These are phyloP conservation scores for Penicillium verhagenii DNA, from an alignment of 495 filamentous ascomycete genomes.

Conservation along the genomic window DNA sequence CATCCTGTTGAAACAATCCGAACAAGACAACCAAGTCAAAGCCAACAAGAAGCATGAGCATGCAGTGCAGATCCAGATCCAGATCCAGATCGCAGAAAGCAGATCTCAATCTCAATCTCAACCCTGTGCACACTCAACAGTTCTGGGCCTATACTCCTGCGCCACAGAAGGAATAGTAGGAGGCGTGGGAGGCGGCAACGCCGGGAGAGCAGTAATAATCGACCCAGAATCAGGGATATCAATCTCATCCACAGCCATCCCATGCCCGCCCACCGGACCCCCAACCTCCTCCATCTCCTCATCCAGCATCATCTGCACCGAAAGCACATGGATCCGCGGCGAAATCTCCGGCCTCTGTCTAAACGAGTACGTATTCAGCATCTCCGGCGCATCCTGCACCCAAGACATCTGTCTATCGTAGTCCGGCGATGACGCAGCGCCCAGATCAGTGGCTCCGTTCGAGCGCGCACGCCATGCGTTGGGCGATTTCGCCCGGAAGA, in stretches of 20 bases:
- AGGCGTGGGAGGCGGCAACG: constrained; percentile 23
- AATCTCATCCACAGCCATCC: neutral
- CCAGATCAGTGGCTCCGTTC: constrained; percentile 8
- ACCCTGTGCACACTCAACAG: constrained; percentile 15
- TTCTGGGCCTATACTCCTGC: constrained; percentile 10
- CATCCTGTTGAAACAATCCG: too few relatives aligned
- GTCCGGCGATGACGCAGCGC: constrained; percentile 14
- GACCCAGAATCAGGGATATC: constrained; percentile 24
- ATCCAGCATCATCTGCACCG: constrained; percentile 28
- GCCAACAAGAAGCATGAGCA: too few relatives aligned
- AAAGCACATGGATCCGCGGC: constrained; percentile 38
- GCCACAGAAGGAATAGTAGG: constrained; percentile 9
- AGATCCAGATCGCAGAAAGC: neutral
- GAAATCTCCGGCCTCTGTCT: constrained; percentile 29
- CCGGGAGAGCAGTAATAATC: constrained; percentile 41
- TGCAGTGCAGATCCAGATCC: too few relatives aligned
- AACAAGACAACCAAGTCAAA: neutral
- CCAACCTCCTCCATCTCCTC: constrained; percentile 20
- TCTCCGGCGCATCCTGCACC: constrained; percentile 30
- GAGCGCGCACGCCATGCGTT: constrained; percentile 9
- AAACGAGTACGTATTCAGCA: constrained; percentile 36
- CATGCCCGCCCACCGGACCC: neutral
- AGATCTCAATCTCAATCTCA: constrained; percentile 7
- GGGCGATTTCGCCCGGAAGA: constrained; percentile 33
- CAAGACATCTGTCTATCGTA: constrained; percentile 33